Evolutionary conservation across 768 basidiomycete genomes (phyloP), one percentile per base, ranked within the genome.

Genomic region (Pluteus cervinus): DNA sequence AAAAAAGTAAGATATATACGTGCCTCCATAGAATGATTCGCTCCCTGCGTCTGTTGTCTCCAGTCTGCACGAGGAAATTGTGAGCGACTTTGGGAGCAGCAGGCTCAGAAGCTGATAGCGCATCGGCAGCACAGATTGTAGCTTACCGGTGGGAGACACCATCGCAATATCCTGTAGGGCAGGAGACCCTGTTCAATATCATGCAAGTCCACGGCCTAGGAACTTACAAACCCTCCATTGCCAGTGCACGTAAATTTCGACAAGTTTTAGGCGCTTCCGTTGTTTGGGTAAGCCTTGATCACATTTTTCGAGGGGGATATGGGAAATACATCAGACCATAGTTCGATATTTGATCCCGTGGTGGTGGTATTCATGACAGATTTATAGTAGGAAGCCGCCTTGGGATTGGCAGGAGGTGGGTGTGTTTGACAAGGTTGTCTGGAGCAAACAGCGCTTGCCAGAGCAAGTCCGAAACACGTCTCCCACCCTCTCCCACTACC

Each of bases 251-350:
- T 58, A 92, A 90, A 61, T 93, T 93, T 32, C 93, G 76, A 55
- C 89, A 93, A 59, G 96, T 69, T 69, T 88, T 91, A 0, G 96
- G 96, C 14, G 89, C 80, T 80, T 98, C 94, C 80, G 89, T 41
- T n/a, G n/a, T n/a, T n/a, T n/a, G n/a, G n/a, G n/a, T n/a, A n/a
- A n/a, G n/a, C n/a, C n/a, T n/a, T n/a, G n/a, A n/a, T n/a, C n/a
- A n/a, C n/a, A n/a, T n/a, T n/a, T n/a, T n/a, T n/a, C n/a, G n/a
- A n/a, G n/a, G n/a, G n/a, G n/a, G n/a, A n/a, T n/a, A n/a, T n/a
- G n/a, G n/a, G n/a, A n/a, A n/a, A n/a, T n/a, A n/a, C n/a, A n/a
- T n/a, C n/a, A n/a, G n/a, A n/a, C n/a, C n/a, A n/a, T n/a, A n/a
- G n/a, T n/a, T n/a, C n/a, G n/a, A n/a, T n/a, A n/a, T n/a, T n/a